phyloP scores from a whole-genome alignment of 1,284 basidiomycete genomes.

The Schizopora paradoxa region DNA sequence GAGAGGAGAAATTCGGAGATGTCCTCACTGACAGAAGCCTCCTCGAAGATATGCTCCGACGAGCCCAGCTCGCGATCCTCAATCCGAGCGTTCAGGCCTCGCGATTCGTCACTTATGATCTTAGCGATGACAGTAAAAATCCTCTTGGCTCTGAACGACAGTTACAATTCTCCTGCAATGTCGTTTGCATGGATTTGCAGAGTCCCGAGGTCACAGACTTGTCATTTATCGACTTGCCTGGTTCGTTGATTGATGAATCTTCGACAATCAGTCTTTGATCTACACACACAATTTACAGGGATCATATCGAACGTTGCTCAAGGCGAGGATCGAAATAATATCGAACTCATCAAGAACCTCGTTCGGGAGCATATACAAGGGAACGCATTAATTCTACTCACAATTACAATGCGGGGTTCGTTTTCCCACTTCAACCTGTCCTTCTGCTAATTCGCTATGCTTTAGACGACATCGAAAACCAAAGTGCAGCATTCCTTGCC shows the following conservation, averaged over 20 bases:
- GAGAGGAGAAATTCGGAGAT: conserved; percentile 33
- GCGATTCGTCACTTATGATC: conserved; percentile 25
- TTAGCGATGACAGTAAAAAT: conserved; percentile 21
- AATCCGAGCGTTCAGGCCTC: conserved; percentile 27
- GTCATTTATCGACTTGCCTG: conserved; percentile 42
- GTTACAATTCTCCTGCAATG: conserved; percentile 37
- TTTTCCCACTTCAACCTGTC: background rate
- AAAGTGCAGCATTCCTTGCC: conserved; percentile 34
- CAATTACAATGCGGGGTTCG: conserved; percentile 36
- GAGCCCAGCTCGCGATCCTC: conserved; percentile 41
- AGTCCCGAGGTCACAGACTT: conserved; percentile 41
- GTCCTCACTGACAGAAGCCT: conserved; percentile 31
- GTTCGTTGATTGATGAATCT: conserved; percentile 22
- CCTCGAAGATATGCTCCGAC: conserved; percentile 45
- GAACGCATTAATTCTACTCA: conserved; percentile 36
- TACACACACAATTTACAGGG: conserved; percentile 16
- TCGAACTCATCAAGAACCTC: conserved; percentile 34
- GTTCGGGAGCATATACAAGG: conserved; percentile 33
- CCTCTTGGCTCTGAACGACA: conserved; percentile 12
- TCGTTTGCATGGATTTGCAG: conserved; percentile 39
- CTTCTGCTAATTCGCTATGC: background rate
- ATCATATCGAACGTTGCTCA: conserved; percentile 31
- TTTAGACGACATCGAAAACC: conserved; percentile 39
- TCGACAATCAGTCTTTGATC: background rate
- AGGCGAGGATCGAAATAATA: conserved; percentile 26